These are phyloP conservation scores for Polyplosphaeria fusca DNA, from an alignment of 495 filamentous ascomycete genomes.

Conservation along the genomic window DNA sequence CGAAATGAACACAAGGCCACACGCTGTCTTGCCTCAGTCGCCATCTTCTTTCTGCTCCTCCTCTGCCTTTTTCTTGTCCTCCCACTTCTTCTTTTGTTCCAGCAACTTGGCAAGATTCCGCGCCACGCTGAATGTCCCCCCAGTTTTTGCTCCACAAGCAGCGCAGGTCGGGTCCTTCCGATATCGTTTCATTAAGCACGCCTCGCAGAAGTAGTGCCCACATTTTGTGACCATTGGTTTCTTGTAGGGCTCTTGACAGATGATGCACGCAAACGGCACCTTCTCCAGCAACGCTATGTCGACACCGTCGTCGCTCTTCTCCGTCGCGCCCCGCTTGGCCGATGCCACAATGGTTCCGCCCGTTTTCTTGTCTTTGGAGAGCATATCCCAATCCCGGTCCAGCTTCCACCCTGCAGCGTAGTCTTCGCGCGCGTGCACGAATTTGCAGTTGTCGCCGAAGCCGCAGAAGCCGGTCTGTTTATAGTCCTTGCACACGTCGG, in stretches of 20 bases:
- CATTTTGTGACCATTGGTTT: constrained; percentile 84
- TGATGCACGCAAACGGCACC: constrained; percentile 94
- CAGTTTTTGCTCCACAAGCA: constrained; percentile 77
- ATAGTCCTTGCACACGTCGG: constrained; percentile 95
- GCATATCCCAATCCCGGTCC: constrained; percentile 87
- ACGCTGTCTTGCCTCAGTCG: too few species aligned
- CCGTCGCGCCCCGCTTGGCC: constrained; percentile 49
- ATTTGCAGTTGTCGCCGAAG: constrained; percentile 82
- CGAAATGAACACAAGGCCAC: too few species aligned
- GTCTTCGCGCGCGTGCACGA: constrained; percentile 79
- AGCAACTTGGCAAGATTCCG: constrained; percentile 78
- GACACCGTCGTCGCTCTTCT: constrained; percentile 60
- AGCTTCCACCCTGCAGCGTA: constrained; percentile 94
- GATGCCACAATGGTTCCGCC: constrained; percentile 62
- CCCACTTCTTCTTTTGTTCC: constrained; percentile 76
- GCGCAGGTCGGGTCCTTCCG: constrained; percentile 78
- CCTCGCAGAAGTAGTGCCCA: constrained; percentile 92
- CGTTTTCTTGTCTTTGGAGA: constrained; percentile 69
- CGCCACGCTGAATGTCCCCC: constrained; percentile 85
- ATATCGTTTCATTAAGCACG: constrained; percentile 81
- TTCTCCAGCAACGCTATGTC: constrained; percentile 76
- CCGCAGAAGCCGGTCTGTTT: constrained; percentile 85
- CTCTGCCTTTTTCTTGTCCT: constrained; percentile 62
- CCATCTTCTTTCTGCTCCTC: constrained; percentile 47
- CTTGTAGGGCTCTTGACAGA: constrained; percentile 79